A percentile compares a stretch with the other conserved stretches of the same genome.
These are phyloP conservation scores for Amanita jacksonii DNA, from an alignment of 768 basidiomycete genomes.

Conservation along the genomic window DNA sequence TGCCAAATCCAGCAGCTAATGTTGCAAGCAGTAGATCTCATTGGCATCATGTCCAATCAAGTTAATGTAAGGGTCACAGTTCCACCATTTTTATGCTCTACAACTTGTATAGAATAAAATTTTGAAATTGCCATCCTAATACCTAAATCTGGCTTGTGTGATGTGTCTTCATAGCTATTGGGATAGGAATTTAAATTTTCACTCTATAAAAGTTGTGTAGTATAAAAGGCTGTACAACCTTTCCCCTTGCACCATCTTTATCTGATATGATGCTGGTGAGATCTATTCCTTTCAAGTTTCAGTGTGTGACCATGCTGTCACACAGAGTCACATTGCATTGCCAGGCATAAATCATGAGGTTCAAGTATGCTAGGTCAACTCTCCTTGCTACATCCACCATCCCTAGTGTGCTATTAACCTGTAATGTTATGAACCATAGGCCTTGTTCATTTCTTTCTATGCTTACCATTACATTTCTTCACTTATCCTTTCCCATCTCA, in stretches of 20 bases:
- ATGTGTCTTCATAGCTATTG: not conserved
- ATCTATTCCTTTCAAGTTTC: constrained; percentile 1
- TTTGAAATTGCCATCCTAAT: not conserved
- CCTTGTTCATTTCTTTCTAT: no score
- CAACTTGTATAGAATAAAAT: not conserved
- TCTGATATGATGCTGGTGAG: not conserved
- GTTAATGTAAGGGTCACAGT: not conserved
- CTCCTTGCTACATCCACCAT: no score
- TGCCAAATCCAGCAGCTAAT: no score
- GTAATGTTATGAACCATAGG: no score
- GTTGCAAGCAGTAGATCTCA: not conserved
- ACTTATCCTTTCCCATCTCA: no score
- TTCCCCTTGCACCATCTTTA: constrained; percentile 1
- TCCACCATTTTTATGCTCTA: not conserved
- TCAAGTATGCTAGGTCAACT: no score
- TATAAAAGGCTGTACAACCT: not conserved
- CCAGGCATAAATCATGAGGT: no score
- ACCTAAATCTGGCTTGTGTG: not conserved
- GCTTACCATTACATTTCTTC: no score
- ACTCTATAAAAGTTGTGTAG: not conserved
- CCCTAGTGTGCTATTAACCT: no score
- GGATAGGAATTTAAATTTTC: not conserved
- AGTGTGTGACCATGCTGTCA: no score
- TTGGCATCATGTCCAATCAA: not conserved
- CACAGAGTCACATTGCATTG: no score